These are phyloP conservation scores for Backusella psychrophila DNA, from an alignment of 192 early-diverging fungal genomes.

Conservation along the genomic window DNA sequence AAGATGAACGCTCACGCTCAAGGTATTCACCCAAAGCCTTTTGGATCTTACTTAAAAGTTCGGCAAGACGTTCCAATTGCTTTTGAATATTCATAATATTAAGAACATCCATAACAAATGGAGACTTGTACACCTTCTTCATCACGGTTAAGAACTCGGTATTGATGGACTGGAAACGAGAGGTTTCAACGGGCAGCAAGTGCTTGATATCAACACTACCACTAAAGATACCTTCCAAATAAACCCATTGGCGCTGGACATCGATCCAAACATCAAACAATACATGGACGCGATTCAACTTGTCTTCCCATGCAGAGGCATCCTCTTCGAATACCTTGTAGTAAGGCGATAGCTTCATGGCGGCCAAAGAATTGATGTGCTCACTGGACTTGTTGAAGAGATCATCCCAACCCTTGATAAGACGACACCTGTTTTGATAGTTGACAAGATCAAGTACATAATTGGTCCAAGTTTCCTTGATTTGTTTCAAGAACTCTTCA, in stretches of 20 bases:
- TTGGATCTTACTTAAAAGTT: slow-evolving; percentile 93
- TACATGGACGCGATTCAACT: slow-evolving; percentile 91
- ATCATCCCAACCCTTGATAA: slow-evolving; percentile 98
- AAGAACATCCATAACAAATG: slow-evolving; percentile 94
- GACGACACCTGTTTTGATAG: slow-evolving; percentile 96
- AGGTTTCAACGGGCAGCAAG: slow-evolving; percentile 92
- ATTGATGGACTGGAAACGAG: slow-evolving; percentile 96
- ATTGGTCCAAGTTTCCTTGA: slow-evolving; percentile 86
- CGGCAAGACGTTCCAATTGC: slow-evolving; percentile 90
- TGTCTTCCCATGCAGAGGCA: slow-evolving; percentile 92
- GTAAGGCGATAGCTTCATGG: slow-evolving; percentile 98
- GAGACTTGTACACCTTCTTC: slow-evolving; percentile 99
- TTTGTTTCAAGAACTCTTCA: slow-evolving; percentile 95
- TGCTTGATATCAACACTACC: slow-evolving; percentile 97
- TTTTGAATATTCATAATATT: slow-evolving; percentile 93
- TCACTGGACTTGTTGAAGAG: slow-evolving; percentile 96
- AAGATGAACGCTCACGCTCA: slow-evolving; percentile 93
- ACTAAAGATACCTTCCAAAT: slow-evolving; percentile 98
- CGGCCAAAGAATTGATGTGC: slow-evolving; percentile 90
- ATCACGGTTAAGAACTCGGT: slow-evolving; percentile 97
- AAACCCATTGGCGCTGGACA: slow-evolving; percentile 99
- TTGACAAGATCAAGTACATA: slow-evolving; percentile 93
- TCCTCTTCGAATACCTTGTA: slow-evolving; percentile 99
- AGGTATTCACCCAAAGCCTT: slow-evolving; percentile 99
- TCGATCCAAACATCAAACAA: slow-evolving; percentile 99